These are phyloP conservation scores for Vanrija humicola DNA, from an alignment of 1,284 basidiomycete species.

Conservation along the genomic window DNA sequence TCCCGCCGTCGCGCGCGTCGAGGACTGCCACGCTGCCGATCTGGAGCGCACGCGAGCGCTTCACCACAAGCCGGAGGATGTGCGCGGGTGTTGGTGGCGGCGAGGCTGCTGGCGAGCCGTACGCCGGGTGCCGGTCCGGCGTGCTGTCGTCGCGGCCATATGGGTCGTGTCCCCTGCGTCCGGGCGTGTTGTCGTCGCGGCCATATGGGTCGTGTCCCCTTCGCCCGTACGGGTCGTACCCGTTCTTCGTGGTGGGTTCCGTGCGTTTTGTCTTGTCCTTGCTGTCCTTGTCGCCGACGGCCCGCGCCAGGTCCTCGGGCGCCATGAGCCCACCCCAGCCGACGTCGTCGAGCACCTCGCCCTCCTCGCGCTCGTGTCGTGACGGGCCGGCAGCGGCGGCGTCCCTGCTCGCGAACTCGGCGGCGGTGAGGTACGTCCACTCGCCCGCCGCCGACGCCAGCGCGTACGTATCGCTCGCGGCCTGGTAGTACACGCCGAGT, in stretches of 20 bases:
- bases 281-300: conserved; percentile 8
- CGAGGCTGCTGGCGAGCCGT: background rate
- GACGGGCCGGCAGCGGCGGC: background rate
- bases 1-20: conserved; percentile 40
- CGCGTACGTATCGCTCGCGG: conserved; percentile 24
- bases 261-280: background rate
- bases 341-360: conserved; percentile 44
- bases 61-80: conserved; percentile 42
- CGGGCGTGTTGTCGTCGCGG: background rate
- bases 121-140: background rate
- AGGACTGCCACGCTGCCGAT: conserved; percentile 34
- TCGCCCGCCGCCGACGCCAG: conserved; percentile 10
- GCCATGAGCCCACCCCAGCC: conserved; percentile 47
- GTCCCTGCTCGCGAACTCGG: conserved; percentile 10
- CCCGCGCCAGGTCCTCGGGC: conserved; percentile 28
- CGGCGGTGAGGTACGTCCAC: conserved; percentile 27
- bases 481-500: conserved; percentile 28
- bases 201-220: conserved; percentile 6
- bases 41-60: conserved; percentile 20
- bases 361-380: conserved; percentile 30
- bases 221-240: background rate
- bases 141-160: conserved; percentile 5
- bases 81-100: conserved; percentile 10
- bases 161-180: background rate
- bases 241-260: background rate